These are phyloP conservation scores for Lotus japonicus DNA, from an alignment of 306 rosid species.

Conservation along the genomic window DNA sequence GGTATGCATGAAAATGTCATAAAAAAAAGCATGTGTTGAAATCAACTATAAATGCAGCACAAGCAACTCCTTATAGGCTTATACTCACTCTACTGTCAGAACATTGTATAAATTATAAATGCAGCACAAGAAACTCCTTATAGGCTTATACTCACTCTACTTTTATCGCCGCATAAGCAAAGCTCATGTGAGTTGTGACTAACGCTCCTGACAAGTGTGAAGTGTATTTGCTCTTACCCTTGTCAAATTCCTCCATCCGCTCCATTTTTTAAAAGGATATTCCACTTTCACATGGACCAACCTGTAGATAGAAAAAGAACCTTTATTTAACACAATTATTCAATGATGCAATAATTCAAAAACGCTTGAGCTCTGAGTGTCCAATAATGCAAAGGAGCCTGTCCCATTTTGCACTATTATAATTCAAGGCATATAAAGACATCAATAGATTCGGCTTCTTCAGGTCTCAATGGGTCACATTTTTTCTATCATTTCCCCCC, in stretches of 20 bases:
- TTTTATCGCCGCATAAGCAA: conserved; percentile 23
- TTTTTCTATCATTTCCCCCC: neutral
- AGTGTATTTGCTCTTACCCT: conserved; percentile 24
- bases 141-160: no score
- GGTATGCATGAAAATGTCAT: no score
- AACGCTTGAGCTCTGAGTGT: conserved; percentile 13
- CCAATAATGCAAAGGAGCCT: conserved; percentile 28
- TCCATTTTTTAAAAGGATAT: conserved; percentile 23
- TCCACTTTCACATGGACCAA: conserved; percentile 67
- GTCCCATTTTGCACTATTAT: conserved; percentile 23
- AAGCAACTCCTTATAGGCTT: no score
- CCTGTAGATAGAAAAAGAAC: conserved; percentile 27
- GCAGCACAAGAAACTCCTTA: neutral
- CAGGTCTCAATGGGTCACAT: neutral
- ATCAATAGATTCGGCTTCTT: conserved; percentile 23
- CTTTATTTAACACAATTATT: conserved; percentile 27
- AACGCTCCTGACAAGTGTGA: conserved; percentile 43
- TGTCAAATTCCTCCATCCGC: conserved; percentile 23
- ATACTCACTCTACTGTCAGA: no score
- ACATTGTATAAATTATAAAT: neutral
- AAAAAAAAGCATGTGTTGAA: no score
- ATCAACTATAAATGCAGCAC: no score
- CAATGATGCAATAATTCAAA: conserved; percentile 32
- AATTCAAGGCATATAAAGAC: conserved; percentile 23
- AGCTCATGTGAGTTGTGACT: conserved; percentile 43